Evolutionary conservation across 768 basidiomycete species (phyloP), one percentile per base, ranked within the genome.

Genomic region (Tricholoma hemisulphureum): DNA sequence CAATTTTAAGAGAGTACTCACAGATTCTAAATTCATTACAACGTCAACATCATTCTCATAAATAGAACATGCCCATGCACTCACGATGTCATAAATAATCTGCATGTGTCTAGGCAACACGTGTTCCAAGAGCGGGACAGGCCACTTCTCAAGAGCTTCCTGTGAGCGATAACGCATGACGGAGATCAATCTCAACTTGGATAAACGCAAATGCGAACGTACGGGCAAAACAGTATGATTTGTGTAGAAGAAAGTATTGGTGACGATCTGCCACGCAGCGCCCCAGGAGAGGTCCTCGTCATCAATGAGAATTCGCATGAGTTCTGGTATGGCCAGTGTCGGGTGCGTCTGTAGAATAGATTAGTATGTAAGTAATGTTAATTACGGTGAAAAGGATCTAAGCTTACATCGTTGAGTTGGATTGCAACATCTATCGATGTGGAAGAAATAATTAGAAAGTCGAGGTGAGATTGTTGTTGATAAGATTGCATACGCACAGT

Each of bases 221-320:
- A 89, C 93, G 21, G 93, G 91, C 28, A 97, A 78, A 28, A 98
- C 95, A 7, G 92, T 94, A 73, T 94, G 95, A 71, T 96, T 97
- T 9, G 95, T 98, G 77, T 94, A 98, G 73, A 91, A 94, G 78
- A 97, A 95, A 2, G 91, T 93, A 68, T 88, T 88, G 53, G 86
- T 92, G 45, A 89, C 86, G 64, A 98, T 93, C 21, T 79, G 71
- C 97, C 97, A 99, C 4, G 97, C 95, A 14, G 73, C 64, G 61
- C 85, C 83, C 91, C 94, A 99, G 2, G 75, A 64, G 18, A 95
- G 67, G 32, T 95, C 92, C 71, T 98, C 96, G 34, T 98, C 96
- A 65, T 98, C 96, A 63, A 91, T 75, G 24, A 92, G 80, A 62
- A 98, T 84, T 24, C 95, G 86, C 93, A 95, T 94, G 56, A 98